Base-by-base conservation (phyloP, 441 rosid genomes). In the Croton setiger region DNA sequence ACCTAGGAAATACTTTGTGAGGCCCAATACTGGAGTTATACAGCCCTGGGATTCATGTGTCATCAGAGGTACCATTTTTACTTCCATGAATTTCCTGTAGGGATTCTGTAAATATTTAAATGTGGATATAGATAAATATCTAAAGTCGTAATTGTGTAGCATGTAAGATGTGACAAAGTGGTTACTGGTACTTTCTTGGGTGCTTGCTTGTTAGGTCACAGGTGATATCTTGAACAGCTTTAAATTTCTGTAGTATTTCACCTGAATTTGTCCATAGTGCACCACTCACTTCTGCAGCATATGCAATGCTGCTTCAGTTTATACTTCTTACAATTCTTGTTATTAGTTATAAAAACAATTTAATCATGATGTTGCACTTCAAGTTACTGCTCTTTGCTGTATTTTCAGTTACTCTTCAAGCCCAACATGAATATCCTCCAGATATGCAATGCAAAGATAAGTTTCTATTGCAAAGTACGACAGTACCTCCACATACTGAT, bases 381-480 rank as follows among this genome's bases (percentile, higher is more conserved):
- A 60, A 71, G 41, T 53, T 55, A 67, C 60, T 75, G 27, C 44
- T 18, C 17, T 13, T 9, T 53, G 45, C 17, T 76, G 52, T 69
- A 69, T 54, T 63, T 27, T 58, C 84, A 94, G 99, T 94, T 75
- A 94, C 97, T 27, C 91, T 94, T 68, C 99, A 94, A 87, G 94
- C 96, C 17, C 99, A 90, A 70, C 75, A 63, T 17, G 98, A 90
- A 78, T 76, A 76, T 80, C 97, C 96, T 74, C 88, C 83, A 23
- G 97, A 88, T 76, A 83, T 94, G 97, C 97, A 87, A 75, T 90
- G 99, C 87, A 94, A 87, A 79, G 99, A 94, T 82, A 94, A 92
- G 72, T 94, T 94, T 84, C 96, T 94, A 72, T 76, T 94, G 68
- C 99, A 87, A 81, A 86, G 99, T 78, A 90, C 99, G 14, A 70